Evolutionary conservation across 768 basidiomycete species (phyloP), one percentile per base, ranked within the genome.

Genomic region (Suillus tomentosus): DNA sequence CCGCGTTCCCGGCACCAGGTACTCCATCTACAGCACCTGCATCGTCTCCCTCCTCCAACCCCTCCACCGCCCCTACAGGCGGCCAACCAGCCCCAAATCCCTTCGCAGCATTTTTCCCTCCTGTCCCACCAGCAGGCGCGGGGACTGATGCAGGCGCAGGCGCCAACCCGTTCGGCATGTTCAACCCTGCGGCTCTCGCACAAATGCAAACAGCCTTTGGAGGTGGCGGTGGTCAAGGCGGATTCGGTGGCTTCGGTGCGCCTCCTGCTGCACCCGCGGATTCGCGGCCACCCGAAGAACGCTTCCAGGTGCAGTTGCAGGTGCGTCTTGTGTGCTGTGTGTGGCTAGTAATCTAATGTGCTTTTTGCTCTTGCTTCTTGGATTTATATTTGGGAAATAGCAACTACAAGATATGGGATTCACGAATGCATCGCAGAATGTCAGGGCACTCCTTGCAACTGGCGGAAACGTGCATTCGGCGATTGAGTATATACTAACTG

Each of bases 401-500:
- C 94, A 96, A 89, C 76, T 99, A 71, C 90, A 94, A 73, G 92
- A 91, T 65, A 98, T 99, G 96, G 96, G 94, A 2, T 94, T 99
- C 76, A 86, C 83, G 60, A 95, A 96, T 63, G 94, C 94, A 9
- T 75, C 85, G 48, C 92, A 95, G 82, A 99, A 98, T 74, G 82
- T 99, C 8, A 84, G 95, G 5, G 95, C 96, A 5, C 79, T 99
- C 50, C 82, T 94, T 10, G 94, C 93, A 57, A 95, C 95, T 0
- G 94, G 87, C n/a, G 95, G 96, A 13, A 95, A 95, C 70, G 93
- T 97, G 19, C 87, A 97, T 73, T 84, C 87, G 24, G 95, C 95
- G 54, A 91, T 98, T 69, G 95, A 97, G 77, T 94, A 96, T 72
- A 95, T 98, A 68, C 82, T 98, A 63, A 76, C 81, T 48, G 94